Evolutionary conservation across 2,329 filamentous ascomycete species (phyloP).

Genomic region (Verticillium zaregamsianum): DNA sequence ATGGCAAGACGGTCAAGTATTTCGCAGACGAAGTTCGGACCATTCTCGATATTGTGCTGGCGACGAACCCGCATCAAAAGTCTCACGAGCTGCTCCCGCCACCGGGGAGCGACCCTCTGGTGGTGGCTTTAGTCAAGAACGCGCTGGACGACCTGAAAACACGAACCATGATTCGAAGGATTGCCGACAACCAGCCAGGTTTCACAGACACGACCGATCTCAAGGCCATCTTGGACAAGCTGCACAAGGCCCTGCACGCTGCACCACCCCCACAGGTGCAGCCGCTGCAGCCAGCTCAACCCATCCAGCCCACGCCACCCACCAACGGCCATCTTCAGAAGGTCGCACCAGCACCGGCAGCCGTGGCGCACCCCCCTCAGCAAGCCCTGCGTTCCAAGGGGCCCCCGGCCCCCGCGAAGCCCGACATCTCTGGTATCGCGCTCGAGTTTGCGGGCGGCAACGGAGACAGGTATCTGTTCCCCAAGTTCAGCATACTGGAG

Average conservation of each 20-base stretch:
- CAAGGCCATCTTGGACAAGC: constrained; percentile 45
- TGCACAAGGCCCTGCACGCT: constrained; percentile 39
- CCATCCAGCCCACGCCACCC: constrained; percentile 18
- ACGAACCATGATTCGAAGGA: constrained; percentile 47
- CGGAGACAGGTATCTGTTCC: constrained; percentile 75
- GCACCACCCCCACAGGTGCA: constrained; percentile 15
- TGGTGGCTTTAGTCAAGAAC: constrained; percentile 54
- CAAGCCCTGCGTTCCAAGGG: constrained; percentile 59
- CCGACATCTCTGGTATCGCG: constrained; percentile 62
- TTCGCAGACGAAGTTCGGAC: constrained; percentile 55
- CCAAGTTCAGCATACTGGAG: constrained; percentile 73
- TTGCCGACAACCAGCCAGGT: constrained; percentile 46
- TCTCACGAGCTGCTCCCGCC: constrained; percentile 49
- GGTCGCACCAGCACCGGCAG: constrained; percentile 4
- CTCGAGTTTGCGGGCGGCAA: constrained; percentile 64
- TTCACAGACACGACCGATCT: constrained; percentile 51
- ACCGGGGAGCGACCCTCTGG: constrained; percentile 48
- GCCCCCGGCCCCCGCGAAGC: constrained; percentile 47
- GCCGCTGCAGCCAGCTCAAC: constrained; percentile 3
- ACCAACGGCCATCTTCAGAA: constrained; percentile 20
- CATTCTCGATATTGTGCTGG: constrained; percentile 55
- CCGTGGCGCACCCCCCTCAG: constrained; percentile 26
- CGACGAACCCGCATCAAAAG: constrained; percentile 53
- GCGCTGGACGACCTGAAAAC: constrained; percentile 48
- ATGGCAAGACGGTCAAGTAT: constrained; percentile 53